These are phyloP conservation scores for Fusarium hainanense DNA, from an alignment of 2,329 filamentous ascomycete genomes.

Conservation along the genomic window DNA sequence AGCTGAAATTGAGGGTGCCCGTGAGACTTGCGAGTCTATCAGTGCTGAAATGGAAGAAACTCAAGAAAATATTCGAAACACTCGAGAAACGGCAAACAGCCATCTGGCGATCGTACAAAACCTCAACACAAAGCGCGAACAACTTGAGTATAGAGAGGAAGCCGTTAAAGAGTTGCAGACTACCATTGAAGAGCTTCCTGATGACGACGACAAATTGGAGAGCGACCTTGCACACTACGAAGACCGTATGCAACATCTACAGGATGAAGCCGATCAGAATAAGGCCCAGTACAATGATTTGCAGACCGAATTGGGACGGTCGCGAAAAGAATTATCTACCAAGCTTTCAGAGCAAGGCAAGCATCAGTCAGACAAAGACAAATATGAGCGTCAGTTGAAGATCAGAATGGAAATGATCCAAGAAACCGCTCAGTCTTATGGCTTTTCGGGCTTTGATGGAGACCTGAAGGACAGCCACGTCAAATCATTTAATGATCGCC, in stretches of 20 bases:
- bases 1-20: conserved; percentile 71
- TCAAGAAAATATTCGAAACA: conserved; percentile 68
- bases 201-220: conserved; percentile 81
- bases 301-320: conserved; percentile 58
- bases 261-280: conserved; percentile 71
- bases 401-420: conserved; percentile 79
- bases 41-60: conserved; percentile 71
- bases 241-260: conserved; percentile 74
- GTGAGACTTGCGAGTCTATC: conserved; percentile 67
- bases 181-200: conserved; percentile 80
- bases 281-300: conserved; percentile 74
- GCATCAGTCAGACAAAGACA: conserved; percentile 85
- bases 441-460: conserved; percentile 85
- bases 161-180: conserved; percentile 76
- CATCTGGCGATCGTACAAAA: conserved; percentile 80
- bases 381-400: conserved; percentile 82
- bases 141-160: conserved; percentile 75
- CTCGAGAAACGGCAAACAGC: conserved; percentile 77
- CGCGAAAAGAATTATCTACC: conserved; percentile 59
- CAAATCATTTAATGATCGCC: conserved; percentile 78
- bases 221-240: conserved; percentile 81
- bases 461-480: conserved; percentile 80
- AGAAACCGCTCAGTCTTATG: conserved; percentile 79
- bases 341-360: conserved; percentile 77
- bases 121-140: conserved; percentile 79